Percentiles rank a stretch among this genome's conserved stretches.
Conservation (phyloP, 495 filamentous ascomycete species). For the Letharia lupina region DNA sequence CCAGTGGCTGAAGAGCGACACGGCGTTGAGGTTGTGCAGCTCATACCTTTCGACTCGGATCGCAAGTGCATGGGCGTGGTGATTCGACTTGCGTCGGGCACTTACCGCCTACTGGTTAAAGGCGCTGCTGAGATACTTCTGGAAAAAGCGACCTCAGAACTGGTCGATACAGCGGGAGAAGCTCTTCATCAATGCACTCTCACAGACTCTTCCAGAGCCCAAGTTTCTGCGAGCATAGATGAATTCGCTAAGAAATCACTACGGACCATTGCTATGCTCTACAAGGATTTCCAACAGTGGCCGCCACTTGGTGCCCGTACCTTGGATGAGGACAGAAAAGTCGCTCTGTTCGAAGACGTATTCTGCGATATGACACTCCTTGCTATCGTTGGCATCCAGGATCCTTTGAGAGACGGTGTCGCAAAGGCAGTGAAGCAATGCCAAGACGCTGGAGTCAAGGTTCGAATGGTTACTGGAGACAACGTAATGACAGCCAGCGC, state of each 20-base stretch:
- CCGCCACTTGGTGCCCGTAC: constrained; percentile 42
- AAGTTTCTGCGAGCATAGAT: constrained; percentile 39
- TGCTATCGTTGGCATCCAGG: constrained; percentile 58
- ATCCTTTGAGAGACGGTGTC: constrained; percentile 64
- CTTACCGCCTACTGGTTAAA: constrained; percentile 59
- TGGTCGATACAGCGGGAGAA: constrained; percentile 34
- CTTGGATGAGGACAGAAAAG: constrained; percentile 42
- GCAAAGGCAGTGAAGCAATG: constrained; percentile 64
- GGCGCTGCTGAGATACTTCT: constrained; percentile 62
- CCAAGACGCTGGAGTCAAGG: constrained; percentile 68
- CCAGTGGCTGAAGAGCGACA: constrained; percentile 47
- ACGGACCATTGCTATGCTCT: constrained; percentile 55
- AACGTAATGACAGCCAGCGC: constrained; percentile 74
- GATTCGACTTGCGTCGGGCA: constrained; percentile 45
- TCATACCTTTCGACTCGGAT: constrained; percentile 60
- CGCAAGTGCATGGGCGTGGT: constrained; percentile 64
- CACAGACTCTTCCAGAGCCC: constrained; percentile 27
- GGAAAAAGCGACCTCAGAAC: constrained; percentile 36
- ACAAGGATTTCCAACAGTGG: constrained; percentile 56
- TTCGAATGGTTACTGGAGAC: constrained; percentile 89
- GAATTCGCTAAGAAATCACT: constrained; percentile 52
- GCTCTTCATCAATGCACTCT: constrained; percentile 34
- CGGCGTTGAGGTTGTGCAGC: constrained; percentile 50
- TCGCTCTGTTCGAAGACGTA: constrained; percentile 48
- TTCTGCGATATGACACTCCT: constrained; percentile 55